Conservation (phyloP, 2,329 filamentous ascomycete genomes). For the Neofusicoccum cordaticola region DNA sequence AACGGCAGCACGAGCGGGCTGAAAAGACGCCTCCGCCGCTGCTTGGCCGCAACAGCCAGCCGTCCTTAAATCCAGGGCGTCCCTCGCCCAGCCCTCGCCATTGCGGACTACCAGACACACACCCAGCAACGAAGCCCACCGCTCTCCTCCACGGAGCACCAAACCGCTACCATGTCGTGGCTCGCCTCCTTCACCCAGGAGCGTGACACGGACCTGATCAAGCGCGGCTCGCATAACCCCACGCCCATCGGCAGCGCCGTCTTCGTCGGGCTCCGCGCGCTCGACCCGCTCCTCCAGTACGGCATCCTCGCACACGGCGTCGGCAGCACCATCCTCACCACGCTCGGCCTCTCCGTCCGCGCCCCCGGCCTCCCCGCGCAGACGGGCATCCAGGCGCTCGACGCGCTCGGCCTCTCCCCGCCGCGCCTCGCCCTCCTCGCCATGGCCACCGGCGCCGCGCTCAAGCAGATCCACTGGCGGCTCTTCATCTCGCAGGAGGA, state of each 20-base stretch:
- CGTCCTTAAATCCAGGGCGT: too few relatives aligned
- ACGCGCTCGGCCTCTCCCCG: slow-evolving; percentile 45
- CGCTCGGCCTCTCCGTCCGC: slow-evolving; percentile 44
- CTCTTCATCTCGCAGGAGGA: slow-evolving; percentile 48
- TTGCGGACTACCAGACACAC: too few relatives aligned
- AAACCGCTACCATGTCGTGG: slow-evolving; percentile 1
- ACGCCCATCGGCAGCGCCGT: slow-evolving; percentile 38
- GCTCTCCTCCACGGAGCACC: neutral
- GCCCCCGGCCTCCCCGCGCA: slow-evolving; percentile 29
- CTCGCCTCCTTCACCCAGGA: neutral
- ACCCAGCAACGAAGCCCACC: neutral
- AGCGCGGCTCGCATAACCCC: slow-evolving; percentile 41
- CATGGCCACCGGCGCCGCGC: slow-evolving; percentile 52
- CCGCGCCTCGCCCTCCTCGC: slow-evolving; percentile 51
- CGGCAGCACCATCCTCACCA: slow-evolving; percentile 44
- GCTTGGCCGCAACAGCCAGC: too few relatives aligned
- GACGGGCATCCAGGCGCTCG: too few relatives aligned
- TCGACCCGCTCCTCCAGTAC: slow-evolving; percentile 51
- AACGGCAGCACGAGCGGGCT: too few relatives aligned
- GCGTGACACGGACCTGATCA: slow-evolving; percentile 31
- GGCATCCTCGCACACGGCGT: slow-evolving; percentile 45
- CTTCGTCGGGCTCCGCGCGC: slow-evolving; percentile 48
- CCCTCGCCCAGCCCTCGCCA: too few relatives aligned
- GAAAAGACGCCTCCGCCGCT: too few relatives aligned
- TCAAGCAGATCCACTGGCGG: slow-evolving; percentile 59